These are phyloP conservation scores for Erysimum cheiri DNA, from an alignment of 441 rosid species.

Conservation along the genomic window DNA sequence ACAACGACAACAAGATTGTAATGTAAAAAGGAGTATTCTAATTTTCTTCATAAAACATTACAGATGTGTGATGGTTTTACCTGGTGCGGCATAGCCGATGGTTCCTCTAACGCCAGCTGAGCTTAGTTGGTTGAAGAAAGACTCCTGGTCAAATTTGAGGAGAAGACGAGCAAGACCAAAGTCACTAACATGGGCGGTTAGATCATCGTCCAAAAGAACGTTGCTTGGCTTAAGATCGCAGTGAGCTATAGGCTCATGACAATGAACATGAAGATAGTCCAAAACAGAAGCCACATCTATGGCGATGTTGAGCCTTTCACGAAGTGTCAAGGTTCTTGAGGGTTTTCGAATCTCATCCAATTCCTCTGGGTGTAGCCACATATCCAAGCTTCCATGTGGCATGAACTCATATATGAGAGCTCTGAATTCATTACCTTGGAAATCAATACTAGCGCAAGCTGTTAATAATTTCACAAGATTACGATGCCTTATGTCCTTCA, in stretches of 20 bases:
- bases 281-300: no score
- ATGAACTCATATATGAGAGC: slow-evolving; percentile 31
- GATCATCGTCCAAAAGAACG: slow-evolving; percentile 11
- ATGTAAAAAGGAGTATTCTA: neutral
- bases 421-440: slow-evolving; percentile 30
- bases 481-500: slow-evolving; percentile 26
- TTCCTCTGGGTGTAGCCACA: slow-evolving; percentile 20
- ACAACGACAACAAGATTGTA: neutral
- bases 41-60: neutral
- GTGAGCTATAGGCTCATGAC: no score
- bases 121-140: slow-evolving; percentile 16
- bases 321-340: no score
- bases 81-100: slow-evolving; percentile 41
- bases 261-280: no score
- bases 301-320: no score
- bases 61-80: slow-evolving; percentile 1
- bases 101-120: slow-evolving; percentile 41
- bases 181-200: slow-evolving; percentile 21
- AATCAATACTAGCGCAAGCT: slow-evolving; percentile 30
- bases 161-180: slow-evolving; percentile 26
- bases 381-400: slow-evolving; percentile 27
- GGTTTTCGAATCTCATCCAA: no score
- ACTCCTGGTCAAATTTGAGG: slow-evolving; percentile 11
- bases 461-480: slow-evolving; percentile 34
- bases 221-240: no score